These are phyloP conservation scores for Kodamaea anthophila DNA, from an alignment of 1,139 yeast species.

Conservation along the genomic window DNA sequence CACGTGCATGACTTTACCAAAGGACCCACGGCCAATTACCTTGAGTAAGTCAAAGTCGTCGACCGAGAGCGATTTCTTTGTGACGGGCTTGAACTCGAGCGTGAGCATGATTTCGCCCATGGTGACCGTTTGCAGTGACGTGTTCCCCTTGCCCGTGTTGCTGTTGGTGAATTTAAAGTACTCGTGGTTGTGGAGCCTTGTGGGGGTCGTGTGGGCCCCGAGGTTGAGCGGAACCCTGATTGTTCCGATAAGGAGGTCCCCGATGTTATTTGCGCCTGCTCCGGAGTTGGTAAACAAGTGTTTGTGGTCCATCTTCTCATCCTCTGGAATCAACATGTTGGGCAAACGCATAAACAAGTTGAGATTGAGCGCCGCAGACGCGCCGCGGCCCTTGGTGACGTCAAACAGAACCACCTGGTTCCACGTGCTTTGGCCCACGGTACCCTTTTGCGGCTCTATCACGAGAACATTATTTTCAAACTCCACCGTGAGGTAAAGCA, in stretches of 20 bases:
- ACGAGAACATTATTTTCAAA: slow-evolving; percentile 78
- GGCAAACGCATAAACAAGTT: slow-evolving; percentile 78
- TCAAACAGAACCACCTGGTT: slow-evolving; percentile 89
- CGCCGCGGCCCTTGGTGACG: slow-evolving; percentile 51
- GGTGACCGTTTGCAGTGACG: too few relatives aligned
- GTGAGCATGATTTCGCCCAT: slow-evolving; percentile 60
- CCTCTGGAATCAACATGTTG: slow-evolving; percentile 50
- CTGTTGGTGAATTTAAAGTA: slow-evolving; percentile 38
- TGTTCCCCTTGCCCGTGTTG: slow-evolving; percentile 15
- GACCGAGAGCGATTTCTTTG: slow-evolving; percentile 60
- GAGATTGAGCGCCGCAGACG: slow-evolving; percentile 47
- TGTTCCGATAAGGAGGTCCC: slow-evolving; percentile 39
- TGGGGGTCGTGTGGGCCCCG: slow-evolving; percentile 29
- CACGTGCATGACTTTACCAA: slow-evolving; percentile 98
- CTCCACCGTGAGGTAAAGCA: slow-evolving; percentile 65
- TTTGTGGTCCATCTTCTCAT: slow-evolving; percentile 26
- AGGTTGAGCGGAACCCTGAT: slow-evolving; percentile 40
- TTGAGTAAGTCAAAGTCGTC: slow-evolving; percentile 90
- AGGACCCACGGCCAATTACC: slow-evolving; percentile 96
- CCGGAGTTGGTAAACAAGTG: slow-evolving; percentile 20
- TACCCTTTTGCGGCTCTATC: slow-evolving; percentile 75
- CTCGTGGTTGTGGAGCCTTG: slow-evolving; percentile 41
- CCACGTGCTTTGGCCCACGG: slow-evolving; percentile 52
- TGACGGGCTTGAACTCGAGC: slow-evolving; percentile 69
- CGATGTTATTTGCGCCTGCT: slow-evolving; percentile 18